These are phyloP conservation scores for Yamadazyma dushanensis DNA, from an alignment of 1,139 yeast species.

Conservation along the genomic window DNA sequence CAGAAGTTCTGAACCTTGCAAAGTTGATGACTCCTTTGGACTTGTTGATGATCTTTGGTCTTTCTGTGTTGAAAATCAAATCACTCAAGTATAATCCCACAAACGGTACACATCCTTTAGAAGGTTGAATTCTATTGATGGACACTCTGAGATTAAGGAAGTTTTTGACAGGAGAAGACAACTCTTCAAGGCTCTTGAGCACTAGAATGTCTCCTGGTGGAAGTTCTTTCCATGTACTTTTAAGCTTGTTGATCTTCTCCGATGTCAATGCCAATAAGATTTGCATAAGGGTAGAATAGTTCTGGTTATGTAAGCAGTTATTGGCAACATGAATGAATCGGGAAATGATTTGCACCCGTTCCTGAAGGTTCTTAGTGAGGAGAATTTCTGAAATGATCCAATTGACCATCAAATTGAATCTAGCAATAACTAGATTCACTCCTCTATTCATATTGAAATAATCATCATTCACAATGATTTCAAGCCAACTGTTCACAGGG, in stretches of 20 bases:
- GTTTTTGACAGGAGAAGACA: slow-evolving; percentile 64
- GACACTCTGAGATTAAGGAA: slow-evolving; percentile 66
- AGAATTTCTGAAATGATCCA: slow-evolving; percentile 91
- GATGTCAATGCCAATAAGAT: slow-evolving; percentile 82
- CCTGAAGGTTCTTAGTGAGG: slow-evolving; percentile 57
- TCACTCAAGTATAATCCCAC: slow-evolving; percentile 85
- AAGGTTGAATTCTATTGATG: slow-evolving; percentile 61
- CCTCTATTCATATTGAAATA: slow-evolving; percentile 57
- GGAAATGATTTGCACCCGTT: slow-evolving; percentile 68
- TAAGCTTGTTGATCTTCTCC: slow-evolving; percentile 58
- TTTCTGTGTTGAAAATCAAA: slow-evolving; percentile 75
- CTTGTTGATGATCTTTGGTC: slow-evolving; percentile 46
- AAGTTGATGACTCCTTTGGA: slow-evolving; percentile 63
- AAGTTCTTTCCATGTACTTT: slow-evolving; percentile 73
- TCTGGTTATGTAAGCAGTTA: slow-evolving; percentile 69
- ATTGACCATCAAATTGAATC: slow-evolving; percentile 86
- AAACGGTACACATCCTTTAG: slow-evolving; percentile 86
- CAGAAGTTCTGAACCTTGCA: slow-evolving; percentile 74
- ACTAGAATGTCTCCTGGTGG: slow-evolving; percentile 58
- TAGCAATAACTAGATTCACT: slow-evolving; percentile 77
- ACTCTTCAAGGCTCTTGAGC: slow-evolving; percentile 61
- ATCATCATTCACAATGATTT: slow-evolving; percentile 63
- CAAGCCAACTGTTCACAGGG: slow-evolving; percentile 86
- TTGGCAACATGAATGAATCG: slow-evolving; percentile 85
- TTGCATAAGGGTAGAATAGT: slow-evolving; percentile 86